Evolutionary conservation across 2,329 filamentous ascomycete genomes (phyloP), one percentile per base, ranked within the genome.

Genomic region (Neonectria hederae): DNA sequence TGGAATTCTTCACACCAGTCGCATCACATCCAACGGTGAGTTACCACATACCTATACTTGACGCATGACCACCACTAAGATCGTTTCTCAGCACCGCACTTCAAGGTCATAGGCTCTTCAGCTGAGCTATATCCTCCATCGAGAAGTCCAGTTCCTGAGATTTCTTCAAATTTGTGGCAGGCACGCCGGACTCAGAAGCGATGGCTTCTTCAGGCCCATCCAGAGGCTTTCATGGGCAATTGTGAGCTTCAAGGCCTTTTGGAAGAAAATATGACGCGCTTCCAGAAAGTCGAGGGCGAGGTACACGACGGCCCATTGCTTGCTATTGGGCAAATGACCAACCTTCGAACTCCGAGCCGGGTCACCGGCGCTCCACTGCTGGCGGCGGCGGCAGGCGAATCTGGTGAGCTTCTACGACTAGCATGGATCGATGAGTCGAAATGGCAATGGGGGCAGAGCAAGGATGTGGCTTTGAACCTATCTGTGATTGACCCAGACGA

Each of bases 331-430:
- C 83, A 86, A 61, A 82, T 88, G 66, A 75, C 79, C 2, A 80
- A 87, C 66, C 65, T 77, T 19, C 80, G 77, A 42, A 61, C 76
- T 19, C 69, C 72, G 3, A 69, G 61, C 28, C 72, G 57, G 32
- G 49, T 68, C 32, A 67, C 61, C 1, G 75, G 72, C 17, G 75
- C 76, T 13, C 76, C 79, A 2, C 75, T 80, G 69, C 80, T 83
- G 65, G 86, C 80, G 65, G 83, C 79, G 71, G 83, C 80, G 5
- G 80, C 83, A 2, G 90, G 90, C n/a, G 81, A 83, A 53, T 83
- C 82, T 14, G 86, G 87, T 1, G 85, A 89, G 67, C 77, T 86
- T 1, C 77, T 93, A 10, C 85, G 86, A 2, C 72, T 93, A 2
- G 76, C 84, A 5, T 79, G 81, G 7, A 75, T 90, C 4, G 79